Evolutionary conservation across 139 green algal genomes (phyloP).

Genomic region (Chlamydomonas sp.): DNA sequence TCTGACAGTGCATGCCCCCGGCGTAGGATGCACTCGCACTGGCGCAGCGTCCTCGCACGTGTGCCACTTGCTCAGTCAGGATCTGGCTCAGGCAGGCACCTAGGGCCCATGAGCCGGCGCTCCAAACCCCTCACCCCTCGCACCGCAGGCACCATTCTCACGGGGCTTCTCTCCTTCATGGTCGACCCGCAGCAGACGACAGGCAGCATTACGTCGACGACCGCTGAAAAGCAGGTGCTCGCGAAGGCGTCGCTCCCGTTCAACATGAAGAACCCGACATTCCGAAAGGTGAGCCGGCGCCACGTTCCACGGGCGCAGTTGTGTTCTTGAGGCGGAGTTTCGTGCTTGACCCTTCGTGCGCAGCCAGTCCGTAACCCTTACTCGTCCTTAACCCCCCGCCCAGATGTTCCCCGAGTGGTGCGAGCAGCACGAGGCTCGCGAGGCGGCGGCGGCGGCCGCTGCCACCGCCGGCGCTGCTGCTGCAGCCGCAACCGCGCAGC

Average conservation of each 20-base stretch:
- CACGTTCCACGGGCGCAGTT: too few species aligned
- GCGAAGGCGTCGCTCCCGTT: slow-evolving; percentile 54
- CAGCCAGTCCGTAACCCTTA: too few species aligned
- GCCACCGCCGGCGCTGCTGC: not conserved
- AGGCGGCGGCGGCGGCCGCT: slow-evolving; percentile 10
- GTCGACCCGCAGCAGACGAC: slow-evolving; percentile 42
- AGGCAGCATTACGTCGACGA: slow-evolving; percentile 9
- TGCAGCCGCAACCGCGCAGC: slow-evolving; percentile 7
- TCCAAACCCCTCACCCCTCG: too few species aligned
- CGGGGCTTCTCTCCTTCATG: slow-evolving; percentile 71
- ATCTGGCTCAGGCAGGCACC: too few species aligned
- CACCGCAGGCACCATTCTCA: slow-evolving; percentile 51
- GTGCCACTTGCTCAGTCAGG: too few species aligned
- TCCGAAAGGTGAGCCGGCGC: too few species aligned
- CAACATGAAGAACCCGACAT: slow-evolving; percentile 63
- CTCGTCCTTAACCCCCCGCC: too few species aligned
- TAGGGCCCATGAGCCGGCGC: too few species aligned
- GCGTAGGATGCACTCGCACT: slow-evolving; percentile 4
- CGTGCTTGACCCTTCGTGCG: too few species aligned
- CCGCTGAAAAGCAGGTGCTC: slow-evolving; percentile 23
- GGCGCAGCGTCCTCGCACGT: not conserved
- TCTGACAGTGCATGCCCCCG: too few species aligned
- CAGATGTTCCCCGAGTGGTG: slow-evolving; percentile 73
- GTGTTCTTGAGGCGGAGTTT: too few species aligned
- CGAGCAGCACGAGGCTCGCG: slow-evolving; percentile 32